Percentiles rank a stretch among this genome's conserved stretches.
Conservation (phyloP, 2,329 filamentous ascomycete genomes). For the Aphanoascus verrucosus region DNA sequence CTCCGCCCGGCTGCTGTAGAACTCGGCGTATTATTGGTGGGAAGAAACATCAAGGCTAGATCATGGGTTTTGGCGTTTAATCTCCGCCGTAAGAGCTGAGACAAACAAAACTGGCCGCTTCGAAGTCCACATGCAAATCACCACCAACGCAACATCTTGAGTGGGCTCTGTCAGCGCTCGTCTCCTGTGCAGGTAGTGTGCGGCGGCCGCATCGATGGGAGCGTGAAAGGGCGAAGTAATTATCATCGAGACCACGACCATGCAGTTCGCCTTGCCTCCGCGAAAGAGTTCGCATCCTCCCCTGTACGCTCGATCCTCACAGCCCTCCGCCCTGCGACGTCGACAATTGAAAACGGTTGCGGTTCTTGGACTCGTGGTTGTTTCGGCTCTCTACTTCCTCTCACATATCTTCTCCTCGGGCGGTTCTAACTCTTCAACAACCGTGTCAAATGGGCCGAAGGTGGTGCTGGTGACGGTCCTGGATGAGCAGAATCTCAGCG, state of each 20-base stretch:
- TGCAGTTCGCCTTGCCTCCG: constrained; percentile 85
- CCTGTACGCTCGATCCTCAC: constrained; percentile 49
- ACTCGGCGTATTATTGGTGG: constrained; percentile 1
- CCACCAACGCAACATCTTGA: not conserved
- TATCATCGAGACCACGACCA: constrained; percentile 26
- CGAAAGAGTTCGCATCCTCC: constrained; percentile 70
- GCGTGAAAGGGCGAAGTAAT: constrained; percentile 2
- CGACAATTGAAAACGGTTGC: constrained; percentile 52
- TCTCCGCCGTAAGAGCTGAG: constrained; percentile 5
- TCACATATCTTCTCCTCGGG: constrained; percentile 32
- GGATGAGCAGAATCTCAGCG: constrained; percentile 54
- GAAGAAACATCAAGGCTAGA: not conserved
- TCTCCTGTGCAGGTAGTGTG: constrained; percentile 1
- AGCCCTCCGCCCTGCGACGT: constrained; percentile 40
- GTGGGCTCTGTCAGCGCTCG: constrained; percentile 4
- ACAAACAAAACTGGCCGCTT: not conserved
- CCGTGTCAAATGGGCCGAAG: constrained; percentile 33
- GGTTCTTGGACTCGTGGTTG: constrained; percentile 43
- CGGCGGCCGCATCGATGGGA: constrained; percentile 6
- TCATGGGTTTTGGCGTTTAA: not conserved
- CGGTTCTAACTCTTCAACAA: constrained; percentile 22
- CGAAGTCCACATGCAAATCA: not conserved
- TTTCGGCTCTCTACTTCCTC: constrained; percentile 53
- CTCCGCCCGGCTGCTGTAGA: too few species aligned
- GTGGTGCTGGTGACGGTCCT: constrained; percentile 77